Evolutionary conservation across 2,329 filamentous ascomycete species (phyloP).

Genomic region (Xylaria polymorpha): DNA sequence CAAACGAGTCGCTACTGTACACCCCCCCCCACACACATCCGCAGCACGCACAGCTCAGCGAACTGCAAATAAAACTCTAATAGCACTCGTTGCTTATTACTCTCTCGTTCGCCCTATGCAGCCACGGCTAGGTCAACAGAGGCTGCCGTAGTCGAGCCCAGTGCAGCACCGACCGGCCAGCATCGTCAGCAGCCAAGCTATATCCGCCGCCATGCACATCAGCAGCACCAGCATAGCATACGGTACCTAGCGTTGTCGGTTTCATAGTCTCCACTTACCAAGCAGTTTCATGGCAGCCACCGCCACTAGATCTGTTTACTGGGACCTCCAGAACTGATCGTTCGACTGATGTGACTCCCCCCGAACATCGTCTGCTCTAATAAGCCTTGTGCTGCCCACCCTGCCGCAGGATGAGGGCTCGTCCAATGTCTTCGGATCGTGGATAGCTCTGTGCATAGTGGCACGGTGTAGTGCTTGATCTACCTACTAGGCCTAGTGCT

Average conservation of each 20-base stretch:
- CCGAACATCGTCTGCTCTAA: slow-evolving; percentile 44
- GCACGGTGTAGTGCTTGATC: slow-evolving; percentile 39
- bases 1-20: slow-evolving; percentile 37
- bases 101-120: slow-evolving; percentile 34
- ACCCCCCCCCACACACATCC: slow-evolving; percentile 31
- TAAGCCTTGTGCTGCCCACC: slow-evolving; percentile 48
- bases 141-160: slow-evolving; percentile 27
- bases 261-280: slow-evolving; percentile 51
- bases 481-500: slow-evolving; percentile 32
- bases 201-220: slow-evolving; percentile 50
- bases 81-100: slow-evolving; percentile 22
- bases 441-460: slow-evolving; percentile 38
- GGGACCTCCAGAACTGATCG: slow-evolving; percentile 41
- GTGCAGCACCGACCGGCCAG: slow-evolving; percentile 35
- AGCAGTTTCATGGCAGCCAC: slow-evolving; percentile 52
- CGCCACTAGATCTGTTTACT: slow-evolving; percentile 49
- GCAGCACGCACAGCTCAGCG: slow-evolving; percentile 35
- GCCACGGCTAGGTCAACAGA: slow-evolving; percentile 28
- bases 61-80: slow-evolving; percentile 33
- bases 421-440: slow-evolving; percentile 40
- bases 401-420: slow-evolving; percentile 34
- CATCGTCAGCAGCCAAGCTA: slow-evolving; percentile 44
- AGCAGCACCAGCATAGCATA: slow-evolving; percentile 42
- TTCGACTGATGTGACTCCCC: slow-evolving; percentile 43
- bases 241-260: slow-evolving; percentile 44